These are phyloP conservation scores for Emmonsiellopsis sp. DNA, from an alignment of 2,329 filamentous ascomycete species.

Conservation along the genomic window DNA sequence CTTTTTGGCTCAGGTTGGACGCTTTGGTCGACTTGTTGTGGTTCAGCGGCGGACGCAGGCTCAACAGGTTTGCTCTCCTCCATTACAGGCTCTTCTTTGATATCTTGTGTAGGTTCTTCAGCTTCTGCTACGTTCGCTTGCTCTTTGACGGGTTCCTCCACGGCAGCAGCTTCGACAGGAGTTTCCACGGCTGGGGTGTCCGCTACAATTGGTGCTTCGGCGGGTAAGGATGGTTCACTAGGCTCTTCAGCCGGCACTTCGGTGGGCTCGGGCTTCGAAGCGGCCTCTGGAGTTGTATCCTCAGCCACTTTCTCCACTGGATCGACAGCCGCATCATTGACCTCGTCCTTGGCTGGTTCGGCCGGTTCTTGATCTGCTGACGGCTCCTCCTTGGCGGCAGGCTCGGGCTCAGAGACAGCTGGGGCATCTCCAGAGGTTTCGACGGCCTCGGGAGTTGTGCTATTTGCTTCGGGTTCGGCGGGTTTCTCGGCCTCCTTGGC, in stretches of 20 bases:
- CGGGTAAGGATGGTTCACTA: no score
- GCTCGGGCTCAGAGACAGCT: not conserved
- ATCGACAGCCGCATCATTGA: no score
- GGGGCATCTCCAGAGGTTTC: not conserved
- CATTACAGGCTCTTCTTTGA: not conserved
- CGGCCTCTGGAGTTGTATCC: no score
- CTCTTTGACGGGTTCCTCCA: not conserved
- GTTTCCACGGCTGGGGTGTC: no score
- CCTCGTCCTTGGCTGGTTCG: not conserved
- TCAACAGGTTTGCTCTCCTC: not conserved
- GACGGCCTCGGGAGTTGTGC: not conserved
- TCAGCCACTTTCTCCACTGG: no score
- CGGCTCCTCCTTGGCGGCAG: conserved; percentile 2
- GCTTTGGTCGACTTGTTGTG: not conserved
- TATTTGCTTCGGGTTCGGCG: not conserved
- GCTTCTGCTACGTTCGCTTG: not conserved
- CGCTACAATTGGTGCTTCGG: no score
- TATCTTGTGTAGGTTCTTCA: not conserved
- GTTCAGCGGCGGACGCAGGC: not conserved
- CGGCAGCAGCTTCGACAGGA: no score
- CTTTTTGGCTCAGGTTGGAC: not conserved
- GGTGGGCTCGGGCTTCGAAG: no score
- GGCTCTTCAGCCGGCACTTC: no score
- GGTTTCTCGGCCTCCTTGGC: not conserved
- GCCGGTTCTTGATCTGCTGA: conserved; percentile 4